Base-by-base conservation (phyloP, 2,329 filamentous ascomycete species). In the Oidium heveae region DNA sequence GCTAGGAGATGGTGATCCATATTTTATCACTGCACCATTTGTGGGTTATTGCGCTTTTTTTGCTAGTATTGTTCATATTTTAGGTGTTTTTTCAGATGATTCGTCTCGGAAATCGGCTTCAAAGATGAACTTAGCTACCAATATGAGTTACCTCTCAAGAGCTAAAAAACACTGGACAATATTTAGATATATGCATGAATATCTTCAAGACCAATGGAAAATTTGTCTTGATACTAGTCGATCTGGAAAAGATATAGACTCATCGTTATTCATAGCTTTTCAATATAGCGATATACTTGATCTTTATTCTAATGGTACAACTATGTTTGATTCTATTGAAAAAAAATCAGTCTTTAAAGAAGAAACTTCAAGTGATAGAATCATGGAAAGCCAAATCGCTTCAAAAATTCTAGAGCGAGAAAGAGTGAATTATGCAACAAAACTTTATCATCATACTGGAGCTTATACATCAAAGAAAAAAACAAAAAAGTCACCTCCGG, bases 131-230 rank as follows among this genome's bases (percentile, higher is more conserved):
- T 71, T 95, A 16, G 80, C 84, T 0, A 84, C 81, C 59, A 96
- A 94, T 59, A 83, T 96, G 62, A 85, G 83, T 63, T 96, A 91
- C 62, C 70, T 98, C 47, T 82, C 83, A 55, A 91, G 86, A 67
- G 94, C 96, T 85, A 95, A 94, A 71, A 85, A 85, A 57, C 88
- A 91, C 63, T 98, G 91, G 91, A 91, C 89, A 57, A 94, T 95
- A 83, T 95, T 96, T 64, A 86, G 94, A 65, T 95, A 87, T 69
- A 88, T 96, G 76, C 82, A 86, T 0, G 88, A 96, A 65, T 91
- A 89, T 62, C 74, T 95, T 37, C 87, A 91, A 57, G 84, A 89
- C 55, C 79, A 93, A 57, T 98, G 94, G 65, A 79, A 84, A 53
- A 77, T 80, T 51, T 89, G 87, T 61, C 81, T 87, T 16, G 87